Evolutionary conservation across 257 asterid genomes (phyloP), one percentile per base, ranked within the genome.

Genomic region (Cinchona pubescens): DNA sequence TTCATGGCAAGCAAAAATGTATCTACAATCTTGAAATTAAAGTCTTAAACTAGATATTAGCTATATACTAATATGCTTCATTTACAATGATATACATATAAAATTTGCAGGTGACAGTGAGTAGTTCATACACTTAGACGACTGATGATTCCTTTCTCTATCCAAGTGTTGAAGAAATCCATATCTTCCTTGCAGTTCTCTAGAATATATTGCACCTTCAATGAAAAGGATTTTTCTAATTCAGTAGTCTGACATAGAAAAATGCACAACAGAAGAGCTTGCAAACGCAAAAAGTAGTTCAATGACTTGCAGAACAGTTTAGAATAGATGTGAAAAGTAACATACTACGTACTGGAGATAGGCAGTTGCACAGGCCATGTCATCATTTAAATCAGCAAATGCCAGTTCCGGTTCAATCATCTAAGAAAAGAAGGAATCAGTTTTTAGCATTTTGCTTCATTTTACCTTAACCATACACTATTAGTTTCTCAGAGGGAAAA

Each of bases 291-390:
- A 37, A 29, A 78, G 60, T 32, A n/a, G n/a, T n/a, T n/a, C 35
- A 34, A 1, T 25, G 14, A 43, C 25, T 43, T 37, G 46, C 21
- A 61, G 71, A 63, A 51, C 76, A 76, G 72, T 67, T 40, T 51
- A 69, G 71, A 64, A 81, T 67, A 82, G 90, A 82, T 81, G 75
- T 79, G 91, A 80, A 79, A 83, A 84, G 96, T 87, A 86, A 95
- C 99, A 85, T 95, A 95, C 99, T 87, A 95, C 99, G 79, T 95
- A 95, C 98, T 95, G 99, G 97, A 95, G 99, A 90, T 92, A 95
- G 72, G 98, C 98, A 59, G 96, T 88, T 69, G 98, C 99, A 87
- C 99, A 95, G 82, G 98, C 98, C 98, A 92, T 92, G 90, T 95
- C 98, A 84, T 95, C 99, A 56, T 92, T 96, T 75, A 95, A 84